Evolutionary conservation across 2,329 filamentous ascomycete genomes (phyloP).

Genomic region (Talaromyces sp.): DNA sequence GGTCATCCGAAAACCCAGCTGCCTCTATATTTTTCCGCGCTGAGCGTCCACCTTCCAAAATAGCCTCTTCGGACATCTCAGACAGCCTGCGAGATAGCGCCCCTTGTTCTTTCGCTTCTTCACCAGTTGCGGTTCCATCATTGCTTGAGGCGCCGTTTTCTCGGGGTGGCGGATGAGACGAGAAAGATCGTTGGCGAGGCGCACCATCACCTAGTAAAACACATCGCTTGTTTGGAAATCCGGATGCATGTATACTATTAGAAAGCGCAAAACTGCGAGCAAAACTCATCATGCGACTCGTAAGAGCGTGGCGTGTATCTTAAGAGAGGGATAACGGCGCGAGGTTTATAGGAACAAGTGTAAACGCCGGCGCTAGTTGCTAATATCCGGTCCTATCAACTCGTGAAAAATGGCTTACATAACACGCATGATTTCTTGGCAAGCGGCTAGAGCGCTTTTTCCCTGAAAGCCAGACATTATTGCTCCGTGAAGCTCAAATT

Average conservation of each 20-base stretch:
- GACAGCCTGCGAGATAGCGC: slow-evolving; percentile 55
- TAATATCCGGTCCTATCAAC: neutral
- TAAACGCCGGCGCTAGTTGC: neutral
- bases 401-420: neutral
- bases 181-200: slow-evolving; percentile 5
- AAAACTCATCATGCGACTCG: neutral
- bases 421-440: neutral
- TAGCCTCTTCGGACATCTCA: slow-evolving; percentile 55
- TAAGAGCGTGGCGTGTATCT: neutral
- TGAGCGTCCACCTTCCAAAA: slow-evolving; percentile 51
- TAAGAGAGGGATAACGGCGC: neutral
- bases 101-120: slow-evolving; percentile 38
- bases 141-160: slow-evolving; percentile 16
- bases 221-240: neutral
- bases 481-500: neutral
- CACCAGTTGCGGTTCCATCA: slow-evolving; percentile 15
- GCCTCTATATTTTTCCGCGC: slow-evolving; percentile 55
- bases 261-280: neutral
- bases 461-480: neutral
- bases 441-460: neutral
- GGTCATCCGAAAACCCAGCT: slow-evolving; percentile 57
- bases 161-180: slow-evolving; percentile 17
- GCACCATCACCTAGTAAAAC: neutral
- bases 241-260: neutral
- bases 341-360: neutral